Evolutionary conservation across 2,329 filamentous ascomycete species (phyloP), one percentile per base, ranked within the genome.

Genomic region (Talaromyces sp.): DNA sequence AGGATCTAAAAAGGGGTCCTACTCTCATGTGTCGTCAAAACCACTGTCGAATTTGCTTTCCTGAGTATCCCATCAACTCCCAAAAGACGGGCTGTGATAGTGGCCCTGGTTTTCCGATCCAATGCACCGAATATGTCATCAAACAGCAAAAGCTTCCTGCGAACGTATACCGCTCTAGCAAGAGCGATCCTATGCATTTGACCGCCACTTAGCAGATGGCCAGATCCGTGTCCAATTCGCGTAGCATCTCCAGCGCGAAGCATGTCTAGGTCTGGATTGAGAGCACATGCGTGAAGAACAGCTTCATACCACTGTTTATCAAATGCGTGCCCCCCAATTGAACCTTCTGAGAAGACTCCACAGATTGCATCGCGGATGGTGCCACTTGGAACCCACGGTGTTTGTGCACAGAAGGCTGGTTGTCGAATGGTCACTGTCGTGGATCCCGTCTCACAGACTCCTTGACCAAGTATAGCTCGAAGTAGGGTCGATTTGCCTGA

Each of bases 401-500:
- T 67, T 58, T 73, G 70, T 56, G 75, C 73, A 63, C 77, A 79
- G 62, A 73, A 80, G 5, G 76, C 76, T 9, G 70, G 64, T 44
- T 58, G 12, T 30, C 27, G 12, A 52, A 52, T 31, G 7, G 55
- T n/a, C 12, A 54, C 55, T 14, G 1, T 34, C 14, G 76, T 68
- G 8, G 63, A 68, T 31, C 78, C 79, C 30, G 65, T 61, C 3
- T 70, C 58, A 40, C 68, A 70, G 5, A 73, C 69, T 0, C 76
- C 70, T 61, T 82, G 78, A 34, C 79, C 78, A 1, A 82, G 72
- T 10, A 82, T 66, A 23, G 74, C 72, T 60, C 79, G 78, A 14
- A 81, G 71, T 4, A 85, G 68, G 3, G 80, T 82, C 23, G 81
- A 82, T 64, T 84, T 84, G 4, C 82, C 82, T 61, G 78, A 82